phyloP scores from a whole-genome alignment of 352 stramenopile species.

The Phytophthora pseudosyringae region DNA sequence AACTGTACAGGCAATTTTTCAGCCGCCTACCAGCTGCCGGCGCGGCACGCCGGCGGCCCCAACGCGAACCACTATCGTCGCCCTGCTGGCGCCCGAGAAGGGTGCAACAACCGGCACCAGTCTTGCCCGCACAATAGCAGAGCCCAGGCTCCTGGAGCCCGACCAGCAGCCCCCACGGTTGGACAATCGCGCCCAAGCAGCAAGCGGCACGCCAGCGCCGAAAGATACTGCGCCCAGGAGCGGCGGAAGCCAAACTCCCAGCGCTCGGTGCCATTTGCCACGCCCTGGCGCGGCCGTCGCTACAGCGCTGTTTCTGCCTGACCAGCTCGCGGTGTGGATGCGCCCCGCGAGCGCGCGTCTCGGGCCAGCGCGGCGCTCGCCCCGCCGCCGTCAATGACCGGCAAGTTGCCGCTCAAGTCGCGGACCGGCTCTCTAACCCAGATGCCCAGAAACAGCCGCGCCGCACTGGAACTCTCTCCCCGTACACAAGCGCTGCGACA shows the following conservation, averaged over 20 bases:
- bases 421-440: slow-evolving; percentile 38
- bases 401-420: slow-evolving; percentile 28
- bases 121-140: slow-evolving; percentile 6
- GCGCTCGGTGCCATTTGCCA: background rate
- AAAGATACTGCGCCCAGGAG: slow-evolving; percentile 25
- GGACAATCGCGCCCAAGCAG: slow-evolving; percentile 19
- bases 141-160: background rate
- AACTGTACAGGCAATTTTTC: slow-evolving; percentile 30
- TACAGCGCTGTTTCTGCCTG: slow-evolving; percentile 16
- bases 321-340: slow-evolving; percentile 1
- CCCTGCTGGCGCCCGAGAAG: slow-evolving; percentile 30
- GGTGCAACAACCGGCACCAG: slow-evolving; percentile 26
- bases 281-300: background rate
- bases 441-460: slow-evolving; percentile 32
- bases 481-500: slow-evolving; percentile 34
- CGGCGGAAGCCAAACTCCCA: slow-evolving; percentile 4
- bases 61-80: slow-evolving; percentile 25
- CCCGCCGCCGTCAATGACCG: background rate
- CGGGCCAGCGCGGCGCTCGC: slow-evolving; percentile 15
- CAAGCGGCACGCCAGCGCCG: slow-evolving; percentile 22
- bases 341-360: background rate
- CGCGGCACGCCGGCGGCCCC: slow-evolving; percentile 7
- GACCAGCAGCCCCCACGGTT: slow-evolving; percentile 6
- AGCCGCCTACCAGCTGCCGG: slow-evolving; percentile 22
- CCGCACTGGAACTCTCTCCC: slow-evolving; percentile 39